Evolutionary conservation across 2,329 filamentous ascomycete genomes (phyloP).

Genomic region (Myrmaecium sp.): DNA sequence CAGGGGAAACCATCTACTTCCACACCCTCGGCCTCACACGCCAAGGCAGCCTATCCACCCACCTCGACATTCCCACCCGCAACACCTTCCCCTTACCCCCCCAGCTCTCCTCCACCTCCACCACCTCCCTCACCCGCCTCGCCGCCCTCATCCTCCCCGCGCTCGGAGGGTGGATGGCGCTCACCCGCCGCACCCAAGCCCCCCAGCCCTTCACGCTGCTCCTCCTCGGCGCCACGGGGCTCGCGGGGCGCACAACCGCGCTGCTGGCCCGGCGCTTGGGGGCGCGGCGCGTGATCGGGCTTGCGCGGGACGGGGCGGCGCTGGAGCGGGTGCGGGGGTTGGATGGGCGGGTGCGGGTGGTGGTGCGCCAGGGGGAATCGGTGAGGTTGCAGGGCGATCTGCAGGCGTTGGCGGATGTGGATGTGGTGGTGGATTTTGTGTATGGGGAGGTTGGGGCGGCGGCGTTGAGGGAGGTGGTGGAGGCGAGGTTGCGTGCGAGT

Average conservation of each 20-base stretch:
- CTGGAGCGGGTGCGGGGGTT: conserved; percentile 26
- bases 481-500: no score
- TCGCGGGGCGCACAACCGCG: conserved; percentile 34
- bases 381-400: conserved; percentile 35
- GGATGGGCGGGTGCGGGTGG: conserved; percentile 15
- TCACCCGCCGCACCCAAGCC: conserved; percentile 30
- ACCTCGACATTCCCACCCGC: conserved; percentile 29
- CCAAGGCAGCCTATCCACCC: conserved; percentile 31
- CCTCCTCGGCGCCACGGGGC: conserved; percentile 37
- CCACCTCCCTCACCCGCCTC: no score
- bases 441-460: conserved; percentile 28
- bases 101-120: no score
- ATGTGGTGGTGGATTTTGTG: conserved; percentile 41
- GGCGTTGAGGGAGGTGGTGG: no score
- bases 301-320: conserved; percentile 29
- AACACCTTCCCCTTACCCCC: conserved; percentile 26
- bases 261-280: conserved; percentile 31
- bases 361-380: conserved; percentile 8
- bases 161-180: conserved; percentile 40
- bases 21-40: conserved; percentile 18
- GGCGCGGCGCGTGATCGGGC: conserved; percentile 34
- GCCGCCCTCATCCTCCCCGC: conserved; percentile 39
- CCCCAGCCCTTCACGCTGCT: conserved; percentile 30
- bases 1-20: conserved; percentile 35
- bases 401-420: conserved; percentile 27